phyloP scores from a whole-genome alignment of 805 yeast species.

The Nakazawaea wyomingensis region DNA sequence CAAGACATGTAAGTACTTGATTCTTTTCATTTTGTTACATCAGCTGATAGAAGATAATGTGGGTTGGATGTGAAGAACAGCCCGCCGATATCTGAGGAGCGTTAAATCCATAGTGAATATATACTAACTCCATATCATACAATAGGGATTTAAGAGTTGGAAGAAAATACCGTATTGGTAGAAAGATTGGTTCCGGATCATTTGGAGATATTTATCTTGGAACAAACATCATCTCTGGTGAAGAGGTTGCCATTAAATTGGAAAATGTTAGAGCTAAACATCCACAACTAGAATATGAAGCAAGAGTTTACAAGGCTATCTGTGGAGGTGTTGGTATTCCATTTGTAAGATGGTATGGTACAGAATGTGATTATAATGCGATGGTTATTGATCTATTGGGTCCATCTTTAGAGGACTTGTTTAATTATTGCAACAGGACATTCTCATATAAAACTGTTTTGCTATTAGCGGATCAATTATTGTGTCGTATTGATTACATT shows the following conservation, averaged over 20 bases:
- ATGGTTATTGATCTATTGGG: slow-evolving; percentile 96
- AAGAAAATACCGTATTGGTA: slow-evolving; percentile 87
- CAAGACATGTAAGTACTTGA: not conserved
- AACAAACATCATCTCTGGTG: slow-evolving; percentile 91
- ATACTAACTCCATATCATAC: not conserved
- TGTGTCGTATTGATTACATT: slow-evolving; percentile 90
- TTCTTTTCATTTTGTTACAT: not conserved
- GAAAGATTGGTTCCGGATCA: slow-evolving; percentile 95
- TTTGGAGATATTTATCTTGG: slow-evolving; percentile 96
- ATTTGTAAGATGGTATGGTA: slow-evolving; percentile 94
- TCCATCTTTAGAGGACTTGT: slow-evolving; percentile 90
- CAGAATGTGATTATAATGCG: slow-evolving; percentile 94
- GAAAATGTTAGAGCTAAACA: slow-evolving; percentile 89
- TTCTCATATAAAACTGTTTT: slow-evolving; percentile 91
- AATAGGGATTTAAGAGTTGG: slow-evolving; percentile 80
- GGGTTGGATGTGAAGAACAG: not conserved
- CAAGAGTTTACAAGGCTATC: slow-evolving; percentile 88
- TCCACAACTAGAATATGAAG: slow-evolving; percentile 96
- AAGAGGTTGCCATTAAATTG: slow-evolving; percentile 94
- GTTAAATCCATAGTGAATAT: not conserved
- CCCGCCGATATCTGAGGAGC: slow-evolving; percentile 3
- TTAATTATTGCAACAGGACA: slow-evolving; percentile 92
- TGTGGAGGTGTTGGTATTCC: slow-evolving; percentile 98
- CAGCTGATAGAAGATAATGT: not conserved
- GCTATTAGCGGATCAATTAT: slow-evolving; percentile 87